Conservation (phyloP, 371 early-diverging fungal species). For the Haplosporangium sp. region DNA sequence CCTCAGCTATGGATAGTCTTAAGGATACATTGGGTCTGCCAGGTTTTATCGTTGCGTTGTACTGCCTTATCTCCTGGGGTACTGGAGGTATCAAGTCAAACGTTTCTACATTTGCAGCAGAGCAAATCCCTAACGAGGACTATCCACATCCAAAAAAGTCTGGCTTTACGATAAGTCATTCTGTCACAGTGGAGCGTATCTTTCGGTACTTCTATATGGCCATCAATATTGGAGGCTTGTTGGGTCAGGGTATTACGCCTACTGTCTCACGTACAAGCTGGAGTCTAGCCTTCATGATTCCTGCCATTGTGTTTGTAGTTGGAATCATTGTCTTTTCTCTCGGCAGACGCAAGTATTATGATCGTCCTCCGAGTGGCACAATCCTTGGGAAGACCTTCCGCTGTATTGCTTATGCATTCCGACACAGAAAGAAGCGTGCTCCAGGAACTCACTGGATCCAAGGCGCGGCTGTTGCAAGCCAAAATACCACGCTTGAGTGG, state of each 20-base stretch:
- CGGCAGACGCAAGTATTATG: slow-evolving; percentile 70
- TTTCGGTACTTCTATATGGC: slow-evolving; percentile 86
- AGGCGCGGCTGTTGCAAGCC: slow-evolving; percentile 27
- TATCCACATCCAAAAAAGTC: slow-evolving; percentile 53
- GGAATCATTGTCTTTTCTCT: slow-evolving; percentile 68
- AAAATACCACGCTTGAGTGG: slow-evolving; percentile 59
- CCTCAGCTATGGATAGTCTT: slow-evolving; percentile 70
- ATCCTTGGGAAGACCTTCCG: slow-evolving; percentile 65
- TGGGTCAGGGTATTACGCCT: slow-evolving; percentile 72
- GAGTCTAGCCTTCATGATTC: slow-evolving; percentile 71
- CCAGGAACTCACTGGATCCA: slow-evolving; percentile 63
- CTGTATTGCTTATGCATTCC: slow-evolving; percentile 64
- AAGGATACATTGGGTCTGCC: slow-evolving; percentile 68
- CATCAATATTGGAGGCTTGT: slow-evolving; percentile 83
- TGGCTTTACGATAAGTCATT: slow-evolving; percentile 61
- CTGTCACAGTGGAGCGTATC: slow-evolving; percentile 65
- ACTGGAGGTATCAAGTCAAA: slow-evolving; percentile 93
- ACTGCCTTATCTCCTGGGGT: slow-evolving; percentile 82
- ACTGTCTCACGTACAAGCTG: slow-evolving; percentile 65
- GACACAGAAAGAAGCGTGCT: slow-evolving; percentile 61
- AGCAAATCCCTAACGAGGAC: slow-evolving; percentile 65
- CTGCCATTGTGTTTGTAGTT: slow-evolving; percentile 76
- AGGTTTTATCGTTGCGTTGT: slow-evolving; percentile 72
- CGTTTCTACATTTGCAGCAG: slow-evolving; percentile 79
- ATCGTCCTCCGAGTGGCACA: slow-evolving; percentile 72